A percentile compares a stretch with the other conserved stretches of the same genome.
phyloP scores from a whole-genome alignment of 2,329 filamentous ascomycete species.

The Neonectria faginata region DNA sequence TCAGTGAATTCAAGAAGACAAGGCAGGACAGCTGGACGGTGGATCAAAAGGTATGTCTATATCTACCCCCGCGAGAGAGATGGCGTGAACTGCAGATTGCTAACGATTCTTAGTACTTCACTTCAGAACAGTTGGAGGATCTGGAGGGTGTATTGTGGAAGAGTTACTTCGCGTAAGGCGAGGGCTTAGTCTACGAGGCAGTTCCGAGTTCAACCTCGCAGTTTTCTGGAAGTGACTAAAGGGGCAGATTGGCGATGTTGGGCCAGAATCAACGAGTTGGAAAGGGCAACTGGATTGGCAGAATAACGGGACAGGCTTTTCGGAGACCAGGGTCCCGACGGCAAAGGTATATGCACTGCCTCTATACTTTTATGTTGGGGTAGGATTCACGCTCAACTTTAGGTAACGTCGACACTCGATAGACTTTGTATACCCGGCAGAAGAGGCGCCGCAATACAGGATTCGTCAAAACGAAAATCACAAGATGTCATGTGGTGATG shows the following conservation, averaged over 20 bases:
- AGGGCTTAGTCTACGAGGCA: neutral
- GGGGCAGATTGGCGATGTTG: neutral
- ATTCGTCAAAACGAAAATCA: neutral
- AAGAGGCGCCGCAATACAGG: constrained; percentile 23
- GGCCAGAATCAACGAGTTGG: constrained; percentile 4
- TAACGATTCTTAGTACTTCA: constrained; percentile 74
- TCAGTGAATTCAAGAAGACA: constrained; percentile 99
- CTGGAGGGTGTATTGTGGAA: constrained; percentile 98
- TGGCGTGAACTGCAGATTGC: constrained; percentile 23
- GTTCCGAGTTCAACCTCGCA: constrained; percentile 31
- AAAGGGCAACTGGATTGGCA: constrained; percentile 8
- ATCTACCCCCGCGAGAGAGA: neutral
- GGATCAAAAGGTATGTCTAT: constrained; percentile 86
- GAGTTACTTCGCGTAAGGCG: constrained; percentile 91
- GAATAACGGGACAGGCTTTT: constrained; percentile 9
- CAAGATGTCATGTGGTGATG: neutral
- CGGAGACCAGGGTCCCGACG: constrained; percentile 10
- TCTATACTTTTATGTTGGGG: constrained; percentile 31
- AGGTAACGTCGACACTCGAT: constrained; percentile 26
- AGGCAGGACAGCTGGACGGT: constrained; percentile 98
- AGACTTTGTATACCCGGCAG: constrained; percentile 41
- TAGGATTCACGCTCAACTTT: constrained; percentile 21
- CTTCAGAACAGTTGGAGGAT: constrained; percentile 91
- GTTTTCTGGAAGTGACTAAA: constrained; percentile 2
- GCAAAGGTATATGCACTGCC: constrained; percentile 24